phyloP scores from a whole-genome alignment of 306 rosid genomes.

The Lathyrus tuberosus region DNA sequence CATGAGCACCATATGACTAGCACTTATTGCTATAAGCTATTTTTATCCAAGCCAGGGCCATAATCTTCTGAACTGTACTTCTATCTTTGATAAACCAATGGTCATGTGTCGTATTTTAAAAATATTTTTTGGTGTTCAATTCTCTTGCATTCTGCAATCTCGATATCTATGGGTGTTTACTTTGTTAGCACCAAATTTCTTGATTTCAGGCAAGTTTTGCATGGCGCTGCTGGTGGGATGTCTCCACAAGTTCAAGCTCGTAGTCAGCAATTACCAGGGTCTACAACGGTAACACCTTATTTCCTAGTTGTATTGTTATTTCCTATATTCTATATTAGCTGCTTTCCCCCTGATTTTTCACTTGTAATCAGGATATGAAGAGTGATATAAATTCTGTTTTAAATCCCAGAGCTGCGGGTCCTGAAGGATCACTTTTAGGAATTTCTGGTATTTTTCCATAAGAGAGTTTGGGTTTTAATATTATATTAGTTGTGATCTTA shows the following conservation, averaged over 20 bases:
- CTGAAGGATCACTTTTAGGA: constrained; percentile 87
- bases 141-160: constrained; percentile 23
- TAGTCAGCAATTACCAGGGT: constrained; percentile 84
- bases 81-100: constrained; percentile 26
- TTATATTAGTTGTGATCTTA: neutral
- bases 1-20: no score
- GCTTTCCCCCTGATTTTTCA: constrained; percentile 41
- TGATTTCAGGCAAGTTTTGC: constrained; percentile 89
- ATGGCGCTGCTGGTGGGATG: constrained; percentile 81
- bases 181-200: constrained; percentile 23
- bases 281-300: constrained; percentile 69
- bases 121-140: constrained; percentile 1
- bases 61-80: constrained; percentile 15
- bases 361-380: constrained; percentile 78
- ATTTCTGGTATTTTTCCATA: constrained; percentile 72
- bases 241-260: constrained; percentile 95
- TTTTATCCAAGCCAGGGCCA: no score
- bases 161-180: constrained; percentile 38
- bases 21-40: no score
- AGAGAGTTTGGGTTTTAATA: constrained; percentile 30
- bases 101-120: constrained; percentile 2
- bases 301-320: constrained; percentile 35
- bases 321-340: constrained; percentile 30
- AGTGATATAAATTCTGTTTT: constrained; percentile 84
- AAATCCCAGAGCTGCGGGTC: constrained; percentile 89